These are phyloP conservation scores for Gossypium schwendimanii DNA, from an alignment of 441 rosid species.

Conservation along the genomic window DNA sequence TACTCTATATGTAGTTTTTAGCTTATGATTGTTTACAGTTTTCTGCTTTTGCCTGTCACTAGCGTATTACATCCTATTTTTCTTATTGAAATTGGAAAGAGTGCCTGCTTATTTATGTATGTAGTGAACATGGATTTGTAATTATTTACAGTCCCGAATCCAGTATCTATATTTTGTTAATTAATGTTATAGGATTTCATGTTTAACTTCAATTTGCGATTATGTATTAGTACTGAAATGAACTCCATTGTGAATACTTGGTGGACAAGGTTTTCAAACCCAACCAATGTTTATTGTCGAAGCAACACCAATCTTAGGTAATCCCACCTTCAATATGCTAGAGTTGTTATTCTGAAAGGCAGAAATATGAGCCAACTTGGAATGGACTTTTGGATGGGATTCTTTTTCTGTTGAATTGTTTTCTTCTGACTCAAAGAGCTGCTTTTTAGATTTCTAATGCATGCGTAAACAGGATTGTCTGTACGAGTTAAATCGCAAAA, in stretches of 20 bases:
- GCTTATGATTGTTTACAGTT: background rate
- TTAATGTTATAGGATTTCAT: background rate
- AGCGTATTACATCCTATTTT: background rate
- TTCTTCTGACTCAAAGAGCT: no score
- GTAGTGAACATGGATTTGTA: background rate
- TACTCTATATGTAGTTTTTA: background rate
- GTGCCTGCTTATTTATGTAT: background rate
- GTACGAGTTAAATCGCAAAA: no score
- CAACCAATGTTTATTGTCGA: background rate
- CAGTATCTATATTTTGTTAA: background rate
- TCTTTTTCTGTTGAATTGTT: no score
- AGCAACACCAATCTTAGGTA: background rate
- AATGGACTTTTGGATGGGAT: no score
- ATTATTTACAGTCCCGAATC: background rate
- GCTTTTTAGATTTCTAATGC: no score
- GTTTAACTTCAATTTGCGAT: background rate
- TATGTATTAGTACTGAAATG: background rate
- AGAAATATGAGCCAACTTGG: no score
- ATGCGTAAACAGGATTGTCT: no score
- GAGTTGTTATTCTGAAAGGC: no score
- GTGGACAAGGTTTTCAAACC: background rate
- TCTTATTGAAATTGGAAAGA: background rate
- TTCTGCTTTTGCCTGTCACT: background rate
- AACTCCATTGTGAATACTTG: background rate
- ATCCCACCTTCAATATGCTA: background rate